phyloP scores from a whole-genome alignment of 1,139 yeast genomes.

The Blastobotrys buckinghamii region DNA sequence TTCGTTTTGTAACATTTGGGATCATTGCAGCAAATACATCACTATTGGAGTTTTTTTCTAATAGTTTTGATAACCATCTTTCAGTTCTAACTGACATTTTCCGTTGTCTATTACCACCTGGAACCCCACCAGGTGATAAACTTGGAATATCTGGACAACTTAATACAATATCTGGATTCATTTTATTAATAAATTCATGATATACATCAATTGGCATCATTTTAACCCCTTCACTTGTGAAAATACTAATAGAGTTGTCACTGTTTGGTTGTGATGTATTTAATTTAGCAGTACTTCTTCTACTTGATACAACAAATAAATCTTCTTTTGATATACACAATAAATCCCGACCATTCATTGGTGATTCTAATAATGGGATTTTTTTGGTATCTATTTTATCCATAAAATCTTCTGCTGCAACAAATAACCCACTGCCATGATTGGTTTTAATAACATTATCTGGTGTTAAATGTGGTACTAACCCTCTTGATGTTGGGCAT shows the following conservation, averaged over 20 bases:
- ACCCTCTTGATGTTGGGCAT: slow-evolving; percentile 36
- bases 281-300: slow-evolving; percentile 30
- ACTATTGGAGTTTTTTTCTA: neutral
- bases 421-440: slow-evolving; percentile 22
- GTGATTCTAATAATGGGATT: slow-evolving; percentile 18
- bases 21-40: slow-evolving; percentile 32
- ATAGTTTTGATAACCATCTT: slow-evolving; percentile 29
- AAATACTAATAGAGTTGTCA: slow-evolving; percentile 28
- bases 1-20: slow-evolving; percentile 19
- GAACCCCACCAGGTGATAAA: slow-evolving; percentile 25
- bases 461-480: slow-evolving; percentile 39
- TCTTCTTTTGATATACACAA: slow-evolving; percentile 22
- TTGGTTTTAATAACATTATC: slow-evolving; percentile 27
- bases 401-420: slow-evolving; percentile 32
- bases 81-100: slow-evolving; percentile 34
- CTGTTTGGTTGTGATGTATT: slow-evolving; percentile 32
- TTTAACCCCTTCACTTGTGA: slow-evolving; percentile 36
- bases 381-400: slow-evolving; percentile 20
- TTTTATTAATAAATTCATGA: slow-evolving; percentile 20
- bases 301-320: slow-evolving; percentile 25
- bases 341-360: slow-evolving; percentile 13
- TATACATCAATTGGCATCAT: slow-evolving; percentile 26
- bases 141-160: slow-evolving; percentile 33
- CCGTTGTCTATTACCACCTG: slow-evolving; percentile 33
- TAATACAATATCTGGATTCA: slow-evolving; percentile 30